Conservation (phyloP, 148 eudicot genomes). For the Vaccinium macrocarpon region DNA sequence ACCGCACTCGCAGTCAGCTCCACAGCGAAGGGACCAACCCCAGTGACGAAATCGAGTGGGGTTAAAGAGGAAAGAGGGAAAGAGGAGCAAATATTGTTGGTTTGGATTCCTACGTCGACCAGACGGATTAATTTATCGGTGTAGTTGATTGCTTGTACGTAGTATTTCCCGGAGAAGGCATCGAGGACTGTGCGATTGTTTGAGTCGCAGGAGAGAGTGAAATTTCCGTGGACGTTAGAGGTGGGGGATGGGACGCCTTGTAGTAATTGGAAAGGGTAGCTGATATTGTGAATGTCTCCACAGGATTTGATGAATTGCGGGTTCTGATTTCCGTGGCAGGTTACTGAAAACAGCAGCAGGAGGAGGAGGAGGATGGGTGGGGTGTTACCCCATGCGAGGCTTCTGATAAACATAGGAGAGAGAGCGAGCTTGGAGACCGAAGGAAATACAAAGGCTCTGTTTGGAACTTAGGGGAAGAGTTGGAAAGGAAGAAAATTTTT, state of each 20-base stretch:
- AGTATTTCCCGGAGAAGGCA: neutral
- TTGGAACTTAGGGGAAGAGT: no score
- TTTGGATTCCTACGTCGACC: slow-evolving; percentile 11
- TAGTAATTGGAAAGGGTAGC: neutral
- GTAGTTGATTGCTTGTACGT: slow-evolving; percentile 21
- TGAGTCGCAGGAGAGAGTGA: neutral
- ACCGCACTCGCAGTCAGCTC: no score
- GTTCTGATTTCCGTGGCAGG: neutral
- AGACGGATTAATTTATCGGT: slow-evolving; percentile 12
- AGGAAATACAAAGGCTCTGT: no score
- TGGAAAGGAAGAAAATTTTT: no score
- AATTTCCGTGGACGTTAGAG: neutral
- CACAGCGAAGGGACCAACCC: neutral
- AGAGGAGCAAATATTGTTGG: slow-evolving; percentile 1
- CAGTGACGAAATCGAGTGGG: no score
- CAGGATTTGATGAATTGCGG: neutral
- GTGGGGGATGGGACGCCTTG: neutral
- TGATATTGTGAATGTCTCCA: slow-evolving; percentile 15
- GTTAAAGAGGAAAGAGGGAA: neutral
- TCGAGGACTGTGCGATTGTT: slow-evolving; percentile 8
- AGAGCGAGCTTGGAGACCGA: no score
- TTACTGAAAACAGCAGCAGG: neutral
- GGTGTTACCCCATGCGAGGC: neutral
- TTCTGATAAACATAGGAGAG: neutral
- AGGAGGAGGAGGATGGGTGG: neutral